These are phyloP conservation scores for Lasiodiplodia theobromae DNA, from an alignment of 2,329 filamentous ascomycete species.

Conservation along the genomic window DNA sequence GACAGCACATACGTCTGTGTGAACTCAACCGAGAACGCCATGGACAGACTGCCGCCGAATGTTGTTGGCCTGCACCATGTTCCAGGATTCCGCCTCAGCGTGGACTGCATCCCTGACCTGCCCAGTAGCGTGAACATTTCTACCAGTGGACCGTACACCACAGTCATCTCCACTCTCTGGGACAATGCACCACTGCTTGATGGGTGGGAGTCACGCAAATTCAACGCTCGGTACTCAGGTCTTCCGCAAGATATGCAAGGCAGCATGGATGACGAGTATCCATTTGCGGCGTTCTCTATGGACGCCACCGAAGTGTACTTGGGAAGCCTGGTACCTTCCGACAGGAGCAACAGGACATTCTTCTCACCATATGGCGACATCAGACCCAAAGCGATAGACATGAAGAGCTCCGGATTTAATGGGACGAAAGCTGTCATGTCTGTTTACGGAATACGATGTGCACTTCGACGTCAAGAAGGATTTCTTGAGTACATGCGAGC, in stretches of 20 bases:
- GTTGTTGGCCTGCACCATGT: not conserved
- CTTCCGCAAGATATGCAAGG: too few species aligned
- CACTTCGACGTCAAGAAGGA: not conserved
- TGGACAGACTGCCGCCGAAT: not conserved
- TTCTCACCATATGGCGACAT: not conserved
- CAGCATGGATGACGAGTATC: too few species aligned
- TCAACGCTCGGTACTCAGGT: not conserved
- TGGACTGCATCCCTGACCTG: not conserved
- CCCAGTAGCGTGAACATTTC: not conserved
- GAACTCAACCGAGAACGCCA: not conserved
- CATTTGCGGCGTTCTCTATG: not conserved
- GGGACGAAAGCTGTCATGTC: not conserved
- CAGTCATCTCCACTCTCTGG: not conserved
- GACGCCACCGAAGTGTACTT: not conserved
- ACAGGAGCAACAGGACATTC: too few species aligned
- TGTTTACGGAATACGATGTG: not conserved
- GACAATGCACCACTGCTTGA: not conserved
- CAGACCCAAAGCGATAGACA: not conserved
- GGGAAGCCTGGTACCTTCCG: too few species aligned
- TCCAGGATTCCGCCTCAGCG: not conserved
- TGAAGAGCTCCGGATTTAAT: not conserved
- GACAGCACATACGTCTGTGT: not conserved
- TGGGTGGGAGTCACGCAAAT: not conserved
- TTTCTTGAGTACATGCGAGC: not conserved
- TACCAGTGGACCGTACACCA: not conserved